Conservation (phyloP, 805 yeast species). For the Lipomyces mesembrius region DNA sequence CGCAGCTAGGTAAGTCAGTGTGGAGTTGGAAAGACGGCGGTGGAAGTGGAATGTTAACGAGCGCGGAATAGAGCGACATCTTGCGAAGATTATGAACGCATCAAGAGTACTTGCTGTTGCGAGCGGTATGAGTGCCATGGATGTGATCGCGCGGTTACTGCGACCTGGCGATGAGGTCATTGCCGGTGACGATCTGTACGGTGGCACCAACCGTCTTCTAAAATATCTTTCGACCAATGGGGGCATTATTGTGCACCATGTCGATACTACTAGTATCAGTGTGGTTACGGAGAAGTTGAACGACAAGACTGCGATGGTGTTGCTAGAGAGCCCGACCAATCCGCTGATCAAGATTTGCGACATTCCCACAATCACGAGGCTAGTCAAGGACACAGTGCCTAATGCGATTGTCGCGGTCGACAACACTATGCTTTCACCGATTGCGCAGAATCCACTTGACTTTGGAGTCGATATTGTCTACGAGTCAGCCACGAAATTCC, state of each 20-base stretch:
- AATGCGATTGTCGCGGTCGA: conserved; percentile 80
- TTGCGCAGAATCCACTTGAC: conserved; percentile 81
- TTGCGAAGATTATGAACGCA: conserved; percentile 81
- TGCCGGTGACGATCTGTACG: conserved; percentile 94
- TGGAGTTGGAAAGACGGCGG: not conserved
- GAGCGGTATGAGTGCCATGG: conserved; percentile 92
- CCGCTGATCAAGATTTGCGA: conserved; percentile 90
- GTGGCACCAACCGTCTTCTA: conserved; percentile 87
- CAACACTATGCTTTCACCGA: conserved; percentile 96
- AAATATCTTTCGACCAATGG: conserved; percentile 69
- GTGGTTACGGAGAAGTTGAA: conserved; percentile 62
- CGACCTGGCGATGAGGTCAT: conserved; percentile 85
- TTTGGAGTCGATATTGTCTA: conserved; percentile 89
- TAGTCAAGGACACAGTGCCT: conserved; percentile 71
- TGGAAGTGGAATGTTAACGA: not conserved
- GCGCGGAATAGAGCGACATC: conserved; percentile 59
- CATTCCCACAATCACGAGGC: conserved; percentile 64
- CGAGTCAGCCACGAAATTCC: conserved; percentile 90
- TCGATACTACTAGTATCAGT: conserved; percentile 77
- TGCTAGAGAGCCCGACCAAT: conserved; percentile 91
- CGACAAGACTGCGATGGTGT: conserved; percentile 69
- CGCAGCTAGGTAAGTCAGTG: conserved; percentile 51
- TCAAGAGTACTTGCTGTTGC: conserved; percentile 77
- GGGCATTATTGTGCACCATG: conserved; percentile 69
- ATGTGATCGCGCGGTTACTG: conserved; percentile 75